Evolutionary conservation across 78 protist species (phyloP), one percentile per base, ranked within the genome.

Genomic region (Dictyostelium purpureum): DNA sequence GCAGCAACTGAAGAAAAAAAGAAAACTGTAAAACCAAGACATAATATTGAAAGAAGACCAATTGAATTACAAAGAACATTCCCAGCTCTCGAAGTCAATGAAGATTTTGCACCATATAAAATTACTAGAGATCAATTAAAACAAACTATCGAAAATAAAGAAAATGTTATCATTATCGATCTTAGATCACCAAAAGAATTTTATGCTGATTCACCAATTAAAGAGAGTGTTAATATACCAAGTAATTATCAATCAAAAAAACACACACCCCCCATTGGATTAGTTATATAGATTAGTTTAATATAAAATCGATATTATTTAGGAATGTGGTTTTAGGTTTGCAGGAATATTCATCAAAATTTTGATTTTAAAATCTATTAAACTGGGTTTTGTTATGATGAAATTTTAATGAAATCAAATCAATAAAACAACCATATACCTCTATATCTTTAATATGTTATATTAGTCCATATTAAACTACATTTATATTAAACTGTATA

Each of bases 101-200:
- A 75, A 52, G 51, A 75, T 18, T 14, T 28, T 19, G 37, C 40
- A 71, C 5, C 28, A 43, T 31, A 43, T 9, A 11, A 4, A 12
- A 37, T 57, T 11, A 57, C 19, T 4, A 52, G n/a, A 59, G 40
- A 77, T 11, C 26, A 26, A 19, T 28, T 73, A 26, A 37, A 37
- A 26, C 16, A 73, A 21, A 35, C 21, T 40, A 69, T 69, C 7
- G 18, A 24, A 38, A 24, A 63, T 21, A 79, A 79, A 40, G 19
- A 26, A 6, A 70, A 82, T 42, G 51, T 56, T 26, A 26, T 11
- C 26, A 16, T 85, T 21, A 57, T 85, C 42, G 92, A 85, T 85
- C 57, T 85, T 6, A 49, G 92, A 47, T 69, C 49, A 54, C 92
- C 92, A 70, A 73, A 70, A 77, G 92, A 85, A 47, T 85, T 85